Conservation (phyloP, 371 early-diverging fungal genomes). For the Apophysomyces variabilis region DNA sequence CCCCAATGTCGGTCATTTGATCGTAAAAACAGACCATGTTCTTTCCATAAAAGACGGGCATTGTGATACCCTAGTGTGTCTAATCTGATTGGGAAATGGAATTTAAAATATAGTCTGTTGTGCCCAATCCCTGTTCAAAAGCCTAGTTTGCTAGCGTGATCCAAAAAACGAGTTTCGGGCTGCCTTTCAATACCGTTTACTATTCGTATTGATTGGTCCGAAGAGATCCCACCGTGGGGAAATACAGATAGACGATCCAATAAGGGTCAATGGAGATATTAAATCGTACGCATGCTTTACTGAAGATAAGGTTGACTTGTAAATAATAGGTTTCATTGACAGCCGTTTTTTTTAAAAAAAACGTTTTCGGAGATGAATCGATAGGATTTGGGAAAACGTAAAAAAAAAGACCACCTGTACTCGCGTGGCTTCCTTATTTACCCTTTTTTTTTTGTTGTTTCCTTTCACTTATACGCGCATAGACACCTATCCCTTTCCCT, state of each 20-base stretch:
- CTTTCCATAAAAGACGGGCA: too few relatives aligned
- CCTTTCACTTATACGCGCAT: neutral
- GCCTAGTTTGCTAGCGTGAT: too few relatives aligned
- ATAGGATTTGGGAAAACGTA: neutral
- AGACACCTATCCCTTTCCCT: neutral
- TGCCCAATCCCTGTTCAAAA: too few relatives aligned
- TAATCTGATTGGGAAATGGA: too few relatives aligned
- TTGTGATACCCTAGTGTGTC: too few relatives aligned
- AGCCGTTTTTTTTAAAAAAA: neutral
- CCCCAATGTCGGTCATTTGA: too few relatives aligned
- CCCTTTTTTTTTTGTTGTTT: neutral
- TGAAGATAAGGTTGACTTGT: neutral
- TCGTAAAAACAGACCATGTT: too few relatives aligned
- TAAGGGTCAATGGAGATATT: neutral
- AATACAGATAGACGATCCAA: neutral
- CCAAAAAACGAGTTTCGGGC: too few relatives aligned
- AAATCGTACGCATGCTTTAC: neutral
- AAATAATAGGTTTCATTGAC: neutral
- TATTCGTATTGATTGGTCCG: too few relatives aligned
- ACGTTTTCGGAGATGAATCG: slow-evolving; percentile 3
- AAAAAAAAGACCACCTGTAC: neutral
- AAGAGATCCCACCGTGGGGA: neutral
- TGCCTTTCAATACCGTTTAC: too few relatives aligned
- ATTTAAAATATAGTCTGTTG: too few relatives aligned
- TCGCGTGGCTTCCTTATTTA: neutral